Percentiles rank a stretch among this genome's conserved stretches.
Conservation (phyloP, 1,284 basidiomycete species). For the Tilletiopsis washingtonensis region DNA sequence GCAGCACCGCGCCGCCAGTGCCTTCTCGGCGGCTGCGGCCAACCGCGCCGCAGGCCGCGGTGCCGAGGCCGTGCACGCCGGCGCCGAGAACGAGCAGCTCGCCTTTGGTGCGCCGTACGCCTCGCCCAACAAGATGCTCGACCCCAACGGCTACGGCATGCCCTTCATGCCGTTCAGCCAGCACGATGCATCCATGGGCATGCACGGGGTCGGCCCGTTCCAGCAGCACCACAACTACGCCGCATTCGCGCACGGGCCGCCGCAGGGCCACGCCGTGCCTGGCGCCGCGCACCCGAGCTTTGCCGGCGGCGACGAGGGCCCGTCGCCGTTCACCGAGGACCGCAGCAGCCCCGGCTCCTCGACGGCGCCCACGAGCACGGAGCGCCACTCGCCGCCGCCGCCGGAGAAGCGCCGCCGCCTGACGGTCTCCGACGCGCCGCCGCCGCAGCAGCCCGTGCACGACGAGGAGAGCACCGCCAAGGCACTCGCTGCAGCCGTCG, state of each 20-base stretch:
- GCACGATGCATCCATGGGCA: neutral
- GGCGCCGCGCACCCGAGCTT: neutral
- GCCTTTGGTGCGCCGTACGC: no score
- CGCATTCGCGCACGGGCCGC: neutral
- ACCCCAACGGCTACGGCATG: neutral
- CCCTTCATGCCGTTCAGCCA: neutral
- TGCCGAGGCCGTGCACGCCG: neutral
- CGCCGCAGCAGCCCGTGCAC: no score
- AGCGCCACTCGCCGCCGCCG: neutral
- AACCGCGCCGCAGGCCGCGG: no score
- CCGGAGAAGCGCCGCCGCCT: slow-evolving; percentile 3
- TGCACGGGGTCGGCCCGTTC: neutral
- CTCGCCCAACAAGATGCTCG: neutral
- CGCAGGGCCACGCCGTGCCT: neutral
- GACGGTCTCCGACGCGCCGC: no score
- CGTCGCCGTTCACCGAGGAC: slow-evolving; percentile 1
- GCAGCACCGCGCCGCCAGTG: no score
- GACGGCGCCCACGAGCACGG: neutral
- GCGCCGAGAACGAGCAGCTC: neutral
- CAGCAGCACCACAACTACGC: neutral
- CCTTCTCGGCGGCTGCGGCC: no score
- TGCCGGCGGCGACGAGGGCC: neutral
- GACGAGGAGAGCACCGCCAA: neutral
- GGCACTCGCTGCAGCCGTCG: no score
- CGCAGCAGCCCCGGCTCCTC: neutral